A percentile compares a stretch with the other conserved stretches of the same genome.
Conservation (phyloP, 2,329 filamentous ascomycete genomes). For the Alternaria ventricosa region DNA sequence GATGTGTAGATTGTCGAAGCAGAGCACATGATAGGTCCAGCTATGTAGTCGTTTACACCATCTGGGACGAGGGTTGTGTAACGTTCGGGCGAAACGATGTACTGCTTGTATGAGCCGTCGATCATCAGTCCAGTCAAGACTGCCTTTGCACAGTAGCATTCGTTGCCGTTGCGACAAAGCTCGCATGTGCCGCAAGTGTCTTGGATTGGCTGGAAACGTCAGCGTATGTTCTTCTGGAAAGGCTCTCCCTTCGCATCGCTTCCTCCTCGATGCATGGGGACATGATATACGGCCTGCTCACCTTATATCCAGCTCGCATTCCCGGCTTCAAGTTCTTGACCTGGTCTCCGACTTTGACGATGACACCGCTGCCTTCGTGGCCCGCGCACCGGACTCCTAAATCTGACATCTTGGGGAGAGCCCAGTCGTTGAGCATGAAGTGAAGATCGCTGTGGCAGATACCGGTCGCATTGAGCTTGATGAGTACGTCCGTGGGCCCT, state of each 20-base stretch:
- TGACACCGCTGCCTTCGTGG: constrained; percentile 65
- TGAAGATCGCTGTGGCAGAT: constrained; percentile 66
- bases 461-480: constrained; percentile 65
- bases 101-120: constrained; percentile 64
- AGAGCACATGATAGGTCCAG: constrained; percentile 67
- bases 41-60: constrained; percentile 61
- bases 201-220: constrained; percentile 27
- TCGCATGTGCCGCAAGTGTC: constrained; percentile 49
- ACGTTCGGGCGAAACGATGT: constrained; percentile 61
- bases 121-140: constrained; percentile 55
- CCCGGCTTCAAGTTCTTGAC: constrained; percentile 58
- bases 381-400: constrained; percentile 57
- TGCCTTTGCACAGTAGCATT: constrained; percentile 59
- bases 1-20: constrained; percentile 66
- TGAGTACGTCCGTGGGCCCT: constrained; percentile 62
- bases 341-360: constrained; percentile 62
- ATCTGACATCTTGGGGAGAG: constrained; percentile 45
- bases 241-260: neutral
- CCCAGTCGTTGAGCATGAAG: constrained; percentile 63
- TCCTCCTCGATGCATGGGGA: neutral
- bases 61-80: constrained; percentile 64
- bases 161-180: constrained; percentile 59
- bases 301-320: constrained; percentile 48
- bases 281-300: constrained; percentile 3
- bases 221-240: constrained; percentile 1